A percentile compares a stretch with the other conserved stretches of the same genome.
Conservation (phyloP, 225 moss, liverwort and hornwort genomes). For the Ulota crispa region DNA sequence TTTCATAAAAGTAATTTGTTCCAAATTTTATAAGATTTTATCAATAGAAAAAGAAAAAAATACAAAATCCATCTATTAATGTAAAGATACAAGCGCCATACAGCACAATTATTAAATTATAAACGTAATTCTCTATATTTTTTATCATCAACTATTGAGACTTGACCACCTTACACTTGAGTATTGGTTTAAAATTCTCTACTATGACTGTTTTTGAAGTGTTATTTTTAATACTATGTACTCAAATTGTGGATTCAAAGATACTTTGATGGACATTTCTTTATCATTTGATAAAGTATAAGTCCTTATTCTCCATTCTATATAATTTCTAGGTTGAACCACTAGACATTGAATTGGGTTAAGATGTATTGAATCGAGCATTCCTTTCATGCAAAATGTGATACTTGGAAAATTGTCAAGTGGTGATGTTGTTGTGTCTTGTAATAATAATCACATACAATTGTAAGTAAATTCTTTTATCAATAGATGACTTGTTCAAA, state of each 20-base stretch:
- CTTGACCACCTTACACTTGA: not conserved
- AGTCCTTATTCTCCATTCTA: slow-evolving; percentile 10
- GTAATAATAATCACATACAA: not conserved
- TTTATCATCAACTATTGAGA: not conserved
- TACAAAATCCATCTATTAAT: not conserved
- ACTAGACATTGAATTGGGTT: not conserved
- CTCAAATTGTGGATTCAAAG: too few species aligned
- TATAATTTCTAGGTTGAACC: slow-evolving; percentile 11
- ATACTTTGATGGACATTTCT: not conserved
- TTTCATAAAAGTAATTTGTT: not conserved
- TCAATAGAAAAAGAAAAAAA: not conserved
- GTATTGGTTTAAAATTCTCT: too few species aligned
- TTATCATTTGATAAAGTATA: not conserved
- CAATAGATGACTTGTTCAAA: too few species aligned
- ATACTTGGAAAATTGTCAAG: not conserved
- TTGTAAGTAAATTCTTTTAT: too few species aligned
- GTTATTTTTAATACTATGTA: too few species aligned
- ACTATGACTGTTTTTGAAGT: too few species aligned
- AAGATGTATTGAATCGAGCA: not conserved
- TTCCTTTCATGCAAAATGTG: slow-evolving; percentile 6
- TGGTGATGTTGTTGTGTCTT: not conserved
- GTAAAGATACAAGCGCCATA: not conserved
- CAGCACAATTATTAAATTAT: not conserved
- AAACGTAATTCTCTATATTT: not conserved
- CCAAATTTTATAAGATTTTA: not conserved